Evolutionary conservation across 2,329 filamentous ascomycete species (phyloP), one percentile per base, ranked within the genome.

Genomic region (Neurospora sp.): DNA sequence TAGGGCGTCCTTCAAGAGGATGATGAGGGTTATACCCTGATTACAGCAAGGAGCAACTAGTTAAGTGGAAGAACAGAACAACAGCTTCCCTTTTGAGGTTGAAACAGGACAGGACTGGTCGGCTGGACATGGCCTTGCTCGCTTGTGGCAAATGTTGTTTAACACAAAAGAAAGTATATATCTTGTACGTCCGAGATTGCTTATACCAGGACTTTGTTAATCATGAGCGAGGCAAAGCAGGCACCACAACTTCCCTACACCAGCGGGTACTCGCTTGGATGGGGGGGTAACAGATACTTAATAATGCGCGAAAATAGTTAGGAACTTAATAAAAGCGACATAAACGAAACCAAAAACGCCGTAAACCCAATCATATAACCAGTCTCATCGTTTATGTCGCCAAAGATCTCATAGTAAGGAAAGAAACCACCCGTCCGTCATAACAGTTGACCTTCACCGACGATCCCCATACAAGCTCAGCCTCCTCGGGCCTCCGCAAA

Each of bases 401-500:
- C 2, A 6, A 52, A 15, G 2, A 62, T 33, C 6, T 33, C 28
- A 15, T 3, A 36, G 2, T n/a, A 62, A 15, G 23, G 1, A n/a
- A 62, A n/a, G 15, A 62, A n/a, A 6, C 1, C 28, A 52, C 6
- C 4, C 52, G 15, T 36, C 28, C 28, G 28, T 28, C 28, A 28
- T 4, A 3, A 4, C 28, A 28, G 28, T 28, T 28, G 23, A 28
- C 52, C 52, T 6, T 62, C 52, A 62, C 52, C 19, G 10, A 36
- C 0, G 15, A n/a, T 28, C 1, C 11, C 19, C 19, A 23, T 23
- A 72, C 12, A 73, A 0, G 41, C 67, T 73, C 69, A 73, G 17
- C 33, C 69, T 39, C 52, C 57, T 43, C 4, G 69, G 67, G 0
- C 68, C 71, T 33, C 72, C 72, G 37, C 72, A 73, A 33, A 52